phyloP scores from a whole-genome alignment of 345 rosid genomes.

The Populus simonii region DNA sequence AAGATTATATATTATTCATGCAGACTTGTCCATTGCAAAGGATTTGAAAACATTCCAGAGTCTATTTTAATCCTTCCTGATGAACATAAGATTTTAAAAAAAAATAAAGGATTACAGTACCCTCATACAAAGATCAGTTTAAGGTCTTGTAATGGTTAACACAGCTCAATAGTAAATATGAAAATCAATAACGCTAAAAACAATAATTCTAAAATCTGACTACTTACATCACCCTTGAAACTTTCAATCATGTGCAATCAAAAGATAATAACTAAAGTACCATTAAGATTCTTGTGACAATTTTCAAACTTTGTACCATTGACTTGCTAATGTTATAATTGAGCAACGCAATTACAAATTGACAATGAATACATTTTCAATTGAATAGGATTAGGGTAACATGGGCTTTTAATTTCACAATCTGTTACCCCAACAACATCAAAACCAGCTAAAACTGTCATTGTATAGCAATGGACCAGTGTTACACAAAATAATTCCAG shows the following conservation, averaged over 20 bases:
- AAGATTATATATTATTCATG: neutral
- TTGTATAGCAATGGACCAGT: neutral
- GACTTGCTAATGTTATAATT: neutral
- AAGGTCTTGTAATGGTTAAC: neutral
- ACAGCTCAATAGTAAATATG: neutral
- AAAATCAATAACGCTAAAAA: neutral
- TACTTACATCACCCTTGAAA: no score
- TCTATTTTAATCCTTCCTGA: neutral
- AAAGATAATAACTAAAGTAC: neutral
- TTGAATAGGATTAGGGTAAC: neutral
- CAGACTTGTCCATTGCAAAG: neutral
- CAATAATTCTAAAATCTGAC: no score
- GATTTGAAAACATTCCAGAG: neutral
- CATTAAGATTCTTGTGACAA: neutral
- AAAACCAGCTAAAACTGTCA: neutral
- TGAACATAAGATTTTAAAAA: neutral
- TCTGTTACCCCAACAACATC: neutral
- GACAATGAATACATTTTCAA: no score
- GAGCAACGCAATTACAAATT: no score
- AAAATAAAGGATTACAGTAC: neutral
- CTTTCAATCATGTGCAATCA: no score
- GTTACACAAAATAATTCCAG: no score
- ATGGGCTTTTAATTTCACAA: neutral
- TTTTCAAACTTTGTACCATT: neutral
- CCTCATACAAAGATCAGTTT: neutral